phyloP scores from a whole-genome alignment of 2,329 filamentous ascomycete species.

The Aciculosporium take region DNA sequence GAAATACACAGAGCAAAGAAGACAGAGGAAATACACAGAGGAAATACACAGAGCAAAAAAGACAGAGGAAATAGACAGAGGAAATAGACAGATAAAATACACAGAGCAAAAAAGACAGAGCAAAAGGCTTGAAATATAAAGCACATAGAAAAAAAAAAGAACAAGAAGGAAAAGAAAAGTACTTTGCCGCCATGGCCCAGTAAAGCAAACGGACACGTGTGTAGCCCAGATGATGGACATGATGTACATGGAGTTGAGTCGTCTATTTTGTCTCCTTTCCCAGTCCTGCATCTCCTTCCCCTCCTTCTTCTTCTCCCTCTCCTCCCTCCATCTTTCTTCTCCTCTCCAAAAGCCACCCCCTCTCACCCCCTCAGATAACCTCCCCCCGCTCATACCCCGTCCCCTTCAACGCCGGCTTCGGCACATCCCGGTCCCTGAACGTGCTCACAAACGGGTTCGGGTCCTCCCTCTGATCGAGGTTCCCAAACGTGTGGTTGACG shows the following conservation, averaged over 20 bases:
- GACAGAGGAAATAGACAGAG: too few relatives aligned
- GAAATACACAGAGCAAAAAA: too few relatives aligned
- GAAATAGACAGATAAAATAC: too few relatives aligned
- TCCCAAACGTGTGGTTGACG: conserved; percentile 89
- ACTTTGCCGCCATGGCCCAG: too few relatives aligned
- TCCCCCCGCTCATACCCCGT: conserved; percentile 75
- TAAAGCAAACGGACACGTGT: background rate
- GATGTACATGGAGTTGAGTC: too few relatives aligned
- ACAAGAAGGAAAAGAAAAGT: background rate
- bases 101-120: too few relatives aligned
- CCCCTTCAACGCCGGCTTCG: conserved; percentile 51
- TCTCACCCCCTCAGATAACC: conserved; percentile 37
- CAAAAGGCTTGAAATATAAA: too few relatives aligned
- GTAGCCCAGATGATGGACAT: too few relatives aligned
- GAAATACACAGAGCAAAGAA: too few relatives aligned
- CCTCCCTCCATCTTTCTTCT: background rate
- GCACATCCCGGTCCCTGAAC: conserved; percentile 56
- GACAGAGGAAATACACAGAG: too few relatives aligned
- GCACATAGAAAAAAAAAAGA: background rate
- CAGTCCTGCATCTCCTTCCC: background rate
- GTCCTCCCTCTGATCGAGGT: conserved; percentile 71
- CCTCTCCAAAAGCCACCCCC: background rate
- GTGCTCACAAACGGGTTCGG: conserved; percentile 83
- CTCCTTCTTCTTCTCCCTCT: background rate
- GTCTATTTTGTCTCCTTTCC: too few relatives aligned